A percentile compares a stretch with the other conserved stretches of the same genome.
Conservation (phyloP, 2,329 filamentous ascomycete species). For the Fusarium odoratissimum region DNA sequence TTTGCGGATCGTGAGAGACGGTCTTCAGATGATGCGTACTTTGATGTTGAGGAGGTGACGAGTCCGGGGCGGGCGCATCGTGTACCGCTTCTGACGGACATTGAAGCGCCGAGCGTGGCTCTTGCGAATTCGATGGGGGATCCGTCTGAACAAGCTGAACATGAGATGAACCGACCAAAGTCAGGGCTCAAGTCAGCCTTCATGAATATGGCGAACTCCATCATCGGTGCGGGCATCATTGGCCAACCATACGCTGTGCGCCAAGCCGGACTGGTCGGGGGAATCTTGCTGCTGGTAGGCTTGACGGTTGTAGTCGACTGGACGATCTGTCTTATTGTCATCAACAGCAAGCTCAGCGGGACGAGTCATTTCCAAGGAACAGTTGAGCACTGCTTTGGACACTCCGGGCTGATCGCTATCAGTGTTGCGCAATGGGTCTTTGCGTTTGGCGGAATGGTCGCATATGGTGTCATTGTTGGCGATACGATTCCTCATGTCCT, state of each 20-base stretch:
- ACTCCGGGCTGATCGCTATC: slow-evolving; percentile 88
- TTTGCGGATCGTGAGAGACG: slow-evolving; percentile 29
- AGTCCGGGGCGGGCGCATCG: slow-evolving; percentile 63
- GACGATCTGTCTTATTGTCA: slow-evolving; percentile 96
- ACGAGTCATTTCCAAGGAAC: slow-evolving; percentile 95
- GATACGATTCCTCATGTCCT: slow-evolving; percentile 96
- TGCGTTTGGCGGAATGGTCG: slow-evolving; percentile 98
- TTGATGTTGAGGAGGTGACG: slow-evolving; percentile 58
- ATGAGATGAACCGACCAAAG: slow-evolving; percentile 76
- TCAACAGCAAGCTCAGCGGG: slow-evolving; percentile 96
- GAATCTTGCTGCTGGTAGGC: slow-evolving; percentile 79
- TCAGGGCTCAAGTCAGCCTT: slow-evolving; percentile 89
- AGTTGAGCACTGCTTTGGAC: slow-evolving; percentile 94
- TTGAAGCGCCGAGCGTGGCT: slow-evolving; percentile 82
- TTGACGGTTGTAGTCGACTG: slow-evolving; percentile 92
- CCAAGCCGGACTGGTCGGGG: slow-evolving; percentile 87
- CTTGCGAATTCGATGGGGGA: slow-evolving; percentile 68
- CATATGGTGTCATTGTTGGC: slow-evolving; percentile 96
- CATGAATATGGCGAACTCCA: slow-evolving; percentile 99
- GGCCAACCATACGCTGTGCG: slow-evolving; percentile 95
- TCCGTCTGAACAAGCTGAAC: slow-evolving; percentile 58
- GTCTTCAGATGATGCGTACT: slow-evolving; percentile 58
- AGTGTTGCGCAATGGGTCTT: slow-evolving; percentile 95
- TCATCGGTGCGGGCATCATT: slow-evolving; percentile 83
- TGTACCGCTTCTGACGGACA: slow-evolving; percentile 81